Percentiles rank a stretch among this genome's conserved stretches.
Evolutionary conservation across 495 filamentous ascomycete genomes (phyloP).

Genomic region (Trichoderma gamsii): DNA sequence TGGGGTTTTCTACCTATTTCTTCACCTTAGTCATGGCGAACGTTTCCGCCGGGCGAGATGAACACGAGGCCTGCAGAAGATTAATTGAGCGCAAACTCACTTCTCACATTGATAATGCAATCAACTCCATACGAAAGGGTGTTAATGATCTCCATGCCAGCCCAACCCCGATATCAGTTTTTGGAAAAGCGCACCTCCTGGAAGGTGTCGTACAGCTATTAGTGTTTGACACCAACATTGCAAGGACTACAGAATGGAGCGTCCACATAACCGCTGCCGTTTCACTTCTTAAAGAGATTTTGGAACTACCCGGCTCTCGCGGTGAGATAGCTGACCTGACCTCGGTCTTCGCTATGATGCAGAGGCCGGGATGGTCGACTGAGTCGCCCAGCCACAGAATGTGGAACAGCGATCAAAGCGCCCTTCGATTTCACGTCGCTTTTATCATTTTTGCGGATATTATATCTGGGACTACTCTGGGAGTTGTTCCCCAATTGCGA

Average conservation of each 20-base stretch:
- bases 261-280: constrained; percentile 43
- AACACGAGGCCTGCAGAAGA: constrained; percentile 24
- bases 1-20: constrained; percentile 46
- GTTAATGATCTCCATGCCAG: constrained; percentile 33
- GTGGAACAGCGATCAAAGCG: not conserved
- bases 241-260: constrained; percentile 40
- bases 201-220: constrained; percentile 49
- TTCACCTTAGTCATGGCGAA: constrained; percentile 31
- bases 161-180: constrained; percentile 25
- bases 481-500: constrained; percentile 35
- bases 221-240: constrained; percentile 41
- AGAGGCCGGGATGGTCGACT: not conserved
- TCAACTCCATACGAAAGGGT: constrained; percentile 36
- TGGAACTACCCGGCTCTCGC: not conserved
- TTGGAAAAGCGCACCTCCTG: constrained; percentile 37
- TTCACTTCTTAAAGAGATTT: constrained; percentile 40
- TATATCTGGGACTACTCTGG: constrained; percentile 40
- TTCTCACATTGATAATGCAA: constrained; percentile 33
- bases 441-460: constrained; percentile 45
- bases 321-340: not conserved
- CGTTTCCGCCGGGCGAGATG: not conserved
- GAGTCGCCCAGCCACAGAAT: not conserved
- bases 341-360: not conserved
- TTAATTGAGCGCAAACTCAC: constrained; percentile 32
- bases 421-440: constrained; percentile 44